Evolutionary conservation across 768 basidiomycete species (phyloP), one percentile per base, ranked within the genome.

Genomic region (Mycena pura): DNA sequence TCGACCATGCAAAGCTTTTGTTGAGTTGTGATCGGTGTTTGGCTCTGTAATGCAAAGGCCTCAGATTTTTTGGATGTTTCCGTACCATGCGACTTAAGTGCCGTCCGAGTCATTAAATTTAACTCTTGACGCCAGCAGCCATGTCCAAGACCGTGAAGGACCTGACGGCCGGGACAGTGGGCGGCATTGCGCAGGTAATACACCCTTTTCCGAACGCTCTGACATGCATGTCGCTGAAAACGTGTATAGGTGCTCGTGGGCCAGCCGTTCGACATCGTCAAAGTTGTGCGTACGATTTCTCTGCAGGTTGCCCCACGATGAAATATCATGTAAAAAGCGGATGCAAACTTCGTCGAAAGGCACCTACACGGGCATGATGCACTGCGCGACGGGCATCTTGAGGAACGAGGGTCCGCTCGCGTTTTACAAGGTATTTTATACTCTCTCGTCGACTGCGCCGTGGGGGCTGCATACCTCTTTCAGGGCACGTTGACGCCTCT

Each of bases 221-320:
- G n/a, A n/a, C 27, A 62, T 64, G 52, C 62, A 56, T 48, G 66
- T 64, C 46, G 70, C 63, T 66, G 57, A 60, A 63, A 43, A 43
- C 22, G 34, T 61, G 34, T 53, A 21, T 52, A 93, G 91, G 91
- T 94, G 60, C 81, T 95, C 44, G 93, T 95, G 45, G 94, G 93
- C 46, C 93, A 96, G 74, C 95, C 95, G 13, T 98, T 98, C 75
- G 95, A 98, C 75, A 95, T 96, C 65, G 92, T 95, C 78, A 97
- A 97, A 89, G 93, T 95, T 78, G 93, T 94, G 72, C 72, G 91
- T 86, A 63, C 29, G 49, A 59, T 46, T 60, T 39, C 21, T 52
- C 51, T 57, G 27, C 32, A 36, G 11, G 24, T 39, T 43, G 40
- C 39, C 36, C 53, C 24, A 34, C 44, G 59, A 32, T 65, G 25